phyloP scores from a whole-genome alignment of 139 green algal species.

The Volvox africanus region DNA sequence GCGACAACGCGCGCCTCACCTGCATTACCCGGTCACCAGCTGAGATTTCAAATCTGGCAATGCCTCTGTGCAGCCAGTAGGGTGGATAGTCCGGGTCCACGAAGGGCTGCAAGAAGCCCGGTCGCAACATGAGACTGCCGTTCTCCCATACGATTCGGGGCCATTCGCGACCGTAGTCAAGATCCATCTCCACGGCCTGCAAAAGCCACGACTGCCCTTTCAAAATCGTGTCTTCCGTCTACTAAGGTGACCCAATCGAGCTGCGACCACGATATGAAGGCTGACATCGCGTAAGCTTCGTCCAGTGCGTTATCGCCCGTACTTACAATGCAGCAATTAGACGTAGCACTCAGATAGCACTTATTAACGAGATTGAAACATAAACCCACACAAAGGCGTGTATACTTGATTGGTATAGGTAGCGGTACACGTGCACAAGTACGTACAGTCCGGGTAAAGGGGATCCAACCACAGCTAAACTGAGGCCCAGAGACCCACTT shows the following conservation, averaged over 20 bases:
- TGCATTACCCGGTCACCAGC: background rate
- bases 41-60: conserved; percentile 16
- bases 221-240: background rate
- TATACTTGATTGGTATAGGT: no score
- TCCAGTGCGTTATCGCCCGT: no score
- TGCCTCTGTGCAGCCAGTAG: conserved; percentile 35
- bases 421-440: no score
- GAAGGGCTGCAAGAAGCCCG: conserved; percentile 12
- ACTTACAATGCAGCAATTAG: no score
- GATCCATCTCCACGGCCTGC: conserved; percentile 41
- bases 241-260: background rate
- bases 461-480: no score
- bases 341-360: no score
- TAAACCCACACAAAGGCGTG: no score
- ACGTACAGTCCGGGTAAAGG: no score
- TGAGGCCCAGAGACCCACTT: no score
- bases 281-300: no score
- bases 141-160: conserved; percentile 28
- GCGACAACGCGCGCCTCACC: background rate
- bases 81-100: conserved; percentile 19
- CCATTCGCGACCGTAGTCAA: conserved; percentile 30
- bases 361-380: no score
- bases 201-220: background rate
- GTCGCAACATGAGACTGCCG: background rate
- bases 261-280: no score